These are phyloP conservation scores for Lonicera japonica DNA, from an alignment of 129 eudicot genomes.

Conservation along the genomic window DNA sequence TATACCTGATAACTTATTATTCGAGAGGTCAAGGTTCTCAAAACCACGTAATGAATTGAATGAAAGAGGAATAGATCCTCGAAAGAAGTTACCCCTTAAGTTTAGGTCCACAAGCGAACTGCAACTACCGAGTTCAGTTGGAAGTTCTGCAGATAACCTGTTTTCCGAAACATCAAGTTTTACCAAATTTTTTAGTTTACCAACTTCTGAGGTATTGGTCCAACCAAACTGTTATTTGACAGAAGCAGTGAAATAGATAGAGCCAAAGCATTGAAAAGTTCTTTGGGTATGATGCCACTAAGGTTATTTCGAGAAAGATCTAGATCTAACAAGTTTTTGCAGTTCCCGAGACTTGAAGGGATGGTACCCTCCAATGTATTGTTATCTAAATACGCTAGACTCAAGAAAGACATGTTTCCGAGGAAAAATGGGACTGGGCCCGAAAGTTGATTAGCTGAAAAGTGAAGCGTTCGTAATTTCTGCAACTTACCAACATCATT, in stretches of 20 bases:
- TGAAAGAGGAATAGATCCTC: conserved; percentile 13
- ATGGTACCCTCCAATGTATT: conserved; percentile 13
- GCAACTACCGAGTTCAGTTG: too few relatives aligned
- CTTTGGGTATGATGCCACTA: conserved; percentile 14
- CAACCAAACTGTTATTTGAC: conserved; percentile 4
- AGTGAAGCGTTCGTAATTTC: neutral
- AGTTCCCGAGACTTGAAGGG: conserved; percentile 9
- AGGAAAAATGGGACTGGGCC: conserved; percentile 11
- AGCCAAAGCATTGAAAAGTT: conserved; percentile 4
- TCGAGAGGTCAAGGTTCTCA: too few relatives aligned
- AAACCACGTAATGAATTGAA: conserved; percentile 5
- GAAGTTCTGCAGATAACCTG: conserved; percentile 15
- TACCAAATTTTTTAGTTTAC: neutral
- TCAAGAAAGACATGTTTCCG: conserved; percentile 1
- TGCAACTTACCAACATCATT: conserved; percentile 4
- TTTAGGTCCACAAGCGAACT: too few relatives aligned
- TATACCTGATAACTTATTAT: conserved; percentile 8
- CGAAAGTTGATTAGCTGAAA: neutral
- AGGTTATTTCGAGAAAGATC: conserved; percentile 5
- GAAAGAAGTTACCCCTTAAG: conserved; percentile 8
- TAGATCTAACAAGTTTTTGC: conserved; percentile 2
- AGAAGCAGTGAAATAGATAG: neutral
- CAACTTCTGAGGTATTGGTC: conserved; percentile 11
- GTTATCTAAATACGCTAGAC: neutral
- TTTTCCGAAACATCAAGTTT: conserved; percentile 17